These are phyloP conservation scores for Lotus japonicus DNA, from an alignment of 306 rosid genomes.

Conservation along the genomic window DNA sequence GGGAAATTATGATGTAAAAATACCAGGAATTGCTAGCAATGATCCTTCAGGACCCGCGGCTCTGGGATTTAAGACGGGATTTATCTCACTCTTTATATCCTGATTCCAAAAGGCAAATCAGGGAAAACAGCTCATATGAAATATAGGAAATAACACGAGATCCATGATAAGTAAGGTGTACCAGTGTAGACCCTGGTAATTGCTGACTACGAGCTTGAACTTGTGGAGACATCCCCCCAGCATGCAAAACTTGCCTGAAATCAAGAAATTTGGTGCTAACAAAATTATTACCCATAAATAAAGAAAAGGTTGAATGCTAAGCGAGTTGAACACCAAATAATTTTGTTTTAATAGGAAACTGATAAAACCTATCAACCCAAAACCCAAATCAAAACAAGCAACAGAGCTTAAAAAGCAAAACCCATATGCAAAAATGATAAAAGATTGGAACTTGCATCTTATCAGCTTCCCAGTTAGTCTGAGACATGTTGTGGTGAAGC, in stretches of 20 bases:
- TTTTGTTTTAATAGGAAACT: not conserved
- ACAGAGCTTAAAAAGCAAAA: slow-evolving; percentile 12
- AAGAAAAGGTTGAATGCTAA: not conserved
- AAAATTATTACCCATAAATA: slow-evolving; percentile 22
- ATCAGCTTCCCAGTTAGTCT: slow-evolving; percentile 99
- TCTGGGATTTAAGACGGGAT: slow-evolving; percentile 84
- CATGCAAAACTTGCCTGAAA: slow-evolving; percentile 92
- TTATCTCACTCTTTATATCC: slow-evolving; percentile 93
- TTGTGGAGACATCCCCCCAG: slow-evolving; percentile 91
- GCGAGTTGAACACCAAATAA: not conserved
- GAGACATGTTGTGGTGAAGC: slow-evolving; percentile 70
- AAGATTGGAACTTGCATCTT: slow-evolving; percentile 62
- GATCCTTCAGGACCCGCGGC: slow-evolving; percentile 93
- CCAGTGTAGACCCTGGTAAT: slow-evolving; percentile 78
- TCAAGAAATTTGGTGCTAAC: slow-evolving; percentile 9
- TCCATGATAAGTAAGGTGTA: slow-evolving; percentile 28
- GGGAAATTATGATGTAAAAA: not conserved
- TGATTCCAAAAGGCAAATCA: slow-evolving; percentile 38
- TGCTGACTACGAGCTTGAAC: slow-evolving; percentile 90
- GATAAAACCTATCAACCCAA: too few species aligned
- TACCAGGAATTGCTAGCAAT: slow-evolving; percentile 84
- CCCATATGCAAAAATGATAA: slow-evolving; percentile 13
- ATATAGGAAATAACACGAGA: slow-evolving; percentile 15
- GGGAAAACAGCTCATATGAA: slow-evolving; percentile 7
- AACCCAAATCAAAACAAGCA: slow-evolving; percentile 25